Base-by-base conservation (phyloP, 768 basidiomycete species). In the Amanita inopinata region DNA sequence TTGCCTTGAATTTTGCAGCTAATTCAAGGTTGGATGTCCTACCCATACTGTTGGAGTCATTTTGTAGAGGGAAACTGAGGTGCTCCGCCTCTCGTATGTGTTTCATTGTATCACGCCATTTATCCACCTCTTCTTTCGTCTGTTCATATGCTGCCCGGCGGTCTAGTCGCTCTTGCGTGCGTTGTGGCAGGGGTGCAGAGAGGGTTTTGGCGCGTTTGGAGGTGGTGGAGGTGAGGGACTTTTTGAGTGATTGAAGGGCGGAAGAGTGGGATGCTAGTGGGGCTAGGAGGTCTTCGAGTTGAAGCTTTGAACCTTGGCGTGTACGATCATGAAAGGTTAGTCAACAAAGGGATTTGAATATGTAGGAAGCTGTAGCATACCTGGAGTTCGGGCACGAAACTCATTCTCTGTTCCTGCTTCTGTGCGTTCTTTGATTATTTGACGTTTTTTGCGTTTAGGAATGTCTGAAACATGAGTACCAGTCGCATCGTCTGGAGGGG, bases 131-230 rank as follows among this genome's bases (percentile, higher is more conserved):
- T 48, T 76, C 73, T 56, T 88, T 90, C 3, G 93, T 97, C 61
- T 86, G 75, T 53, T 92, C 91, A 56, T 94, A 96, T 0, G 94
- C 94, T 5, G 92, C 94, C 56, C 91, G 81, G 37, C 94, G 80
- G 51, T 96, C 90, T 0, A 97, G 65, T 33, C 86, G 81, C 47
- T 96, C 92, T 57, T 96, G 88, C 0, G 82, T 76, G 23, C 91
- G 75, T 15, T 82, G 80, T 6, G 90, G 90, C 0, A 99, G 66
- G 0, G 94, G 94, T 0, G 88, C 89, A 3, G 88, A 64, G 4
- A 94, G 69, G 0, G 83, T 67, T 53, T 81, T 82, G 25, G 60
- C 58, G 45, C 70, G 74, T 35, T 69, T 68, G 1, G 69, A 66
- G 0, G 72, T 70, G 0, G 73, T 63, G 0, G 70, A 59, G 2